Evolutionary conservation across 2,329 filamentous ascomycete genomes (phyloP).

Genomic region (Erysiphe pulchra): DNA sequence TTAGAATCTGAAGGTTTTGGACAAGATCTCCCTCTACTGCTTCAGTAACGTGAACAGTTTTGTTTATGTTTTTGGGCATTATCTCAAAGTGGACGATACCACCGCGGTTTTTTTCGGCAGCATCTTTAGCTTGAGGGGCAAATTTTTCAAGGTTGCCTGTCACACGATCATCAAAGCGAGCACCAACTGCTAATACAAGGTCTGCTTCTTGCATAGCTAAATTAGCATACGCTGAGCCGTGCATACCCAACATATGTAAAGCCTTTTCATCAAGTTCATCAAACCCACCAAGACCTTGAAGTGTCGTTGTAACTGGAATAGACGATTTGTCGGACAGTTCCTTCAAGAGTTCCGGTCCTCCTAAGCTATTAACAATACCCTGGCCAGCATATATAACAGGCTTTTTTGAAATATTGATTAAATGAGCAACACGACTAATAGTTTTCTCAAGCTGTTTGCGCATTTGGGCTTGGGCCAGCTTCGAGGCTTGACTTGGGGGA

Average conservation of each 20-base stretch:
- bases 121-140: conserved; percentile 64
- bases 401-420: conserved; percentile 78
- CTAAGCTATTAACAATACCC: conserved; percentile 56
- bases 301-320: conserved; percentile 86
- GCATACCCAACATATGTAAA: conserved; percentile 97
- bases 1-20: conserved; percentile 45
- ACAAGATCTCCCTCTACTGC: conserved; percentile 84
- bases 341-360: conserved; percentile 56
- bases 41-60: conserved; percentile 89
- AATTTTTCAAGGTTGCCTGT: conserved; percentile 64
- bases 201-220: conserved; percentile 95
- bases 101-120: conserved; percentile 61
- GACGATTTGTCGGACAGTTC: conserved; percentile 72
- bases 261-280: conserved; percentile 88
- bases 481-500: conserved; percentile 64
- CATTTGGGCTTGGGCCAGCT: conserved; percentile 50
- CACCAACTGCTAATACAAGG: conserved; percentile 81
- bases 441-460: conserved; percentile 47
- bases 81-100: conserved; percentile 97
- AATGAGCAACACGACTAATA: conserved; percentile 49
- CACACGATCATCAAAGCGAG: conserved; percentile 89
- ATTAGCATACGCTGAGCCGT: conserved; percentile 90
- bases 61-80: conserved; percentile 99
- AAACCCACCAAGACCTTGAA: conserved; percentile 77
- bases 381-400: conserved; percentile 89